Evolutionary conservation across 805 yeast genomes (phyloP).

Genomic region (Candida alai): DNA sequence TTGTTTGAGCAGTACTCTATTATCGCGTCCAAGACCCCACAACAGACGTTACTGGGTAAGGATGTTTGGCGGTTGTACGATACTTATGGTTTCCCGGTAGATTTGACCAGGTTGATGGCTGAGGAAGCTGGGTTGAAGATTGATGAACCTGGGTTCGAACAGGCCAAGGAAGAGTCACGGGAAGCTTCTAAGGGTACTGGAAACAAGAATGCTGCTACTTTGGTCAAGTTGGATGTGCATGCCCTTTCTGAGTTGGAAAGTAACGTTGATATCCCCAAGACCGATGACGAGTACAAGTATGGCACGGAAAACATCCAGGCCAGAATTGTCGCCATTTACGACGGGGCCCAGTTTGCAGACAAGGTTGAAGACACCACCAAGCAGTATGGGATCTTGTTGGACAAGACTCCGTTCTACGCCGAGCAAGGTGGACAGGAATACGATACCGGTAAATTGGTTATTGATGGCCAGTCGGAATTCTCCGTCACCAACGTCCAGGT

Average conservation of each 20-base stretch:
- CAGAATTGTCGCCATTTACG: conserved; percentile 65
- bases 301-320: conserved; percentile 67
- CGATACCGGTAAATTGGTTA: conserved; percentile 89
- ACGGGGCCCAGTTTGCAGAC: conserved; percentile 59
- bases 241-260: conserved; percentile 68
- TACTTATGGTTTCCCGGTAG: conserved; percentile 99
- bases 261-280: conserved; percentile 61
- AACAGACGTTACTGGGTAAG: conserved; percentile 78
- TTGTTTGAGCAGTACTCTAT: conserved; percentile 90
- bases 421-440: conserved; percentile 99
- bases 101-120: conserved; percentile 96
- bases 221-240: conserved; percentile 88
- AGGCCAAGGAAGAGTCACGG: conserved; percentile 81
- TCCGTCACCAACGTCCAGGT: conserved; percentile 87
- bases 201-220: conserved; percentile 48
- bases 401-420: conserved; percentile 93
- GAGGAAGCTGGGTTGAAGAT: conserved; percentile 93
- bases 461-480: conserved; percentile 85
- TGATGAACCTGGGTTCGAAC: conserved; percentile 89
- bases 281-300: conserved; percentile 81
- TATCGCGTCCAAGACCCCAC: conserved; percentile 70
- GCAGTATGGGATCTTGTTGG: conserved; percentile 78
- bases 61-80: conserved; percentile 99
- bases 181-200: conserved; percentile 95
- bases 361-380: conserved; percentile 28